A percentile compares a stretch with the other conserved stretches of the same genome.
These are phyloP conservation scores for Sphaerobolus stellatus DNA, from an alignment of 1,284 basidiomycete genomes.

Conservation along the genomic window DNA sequence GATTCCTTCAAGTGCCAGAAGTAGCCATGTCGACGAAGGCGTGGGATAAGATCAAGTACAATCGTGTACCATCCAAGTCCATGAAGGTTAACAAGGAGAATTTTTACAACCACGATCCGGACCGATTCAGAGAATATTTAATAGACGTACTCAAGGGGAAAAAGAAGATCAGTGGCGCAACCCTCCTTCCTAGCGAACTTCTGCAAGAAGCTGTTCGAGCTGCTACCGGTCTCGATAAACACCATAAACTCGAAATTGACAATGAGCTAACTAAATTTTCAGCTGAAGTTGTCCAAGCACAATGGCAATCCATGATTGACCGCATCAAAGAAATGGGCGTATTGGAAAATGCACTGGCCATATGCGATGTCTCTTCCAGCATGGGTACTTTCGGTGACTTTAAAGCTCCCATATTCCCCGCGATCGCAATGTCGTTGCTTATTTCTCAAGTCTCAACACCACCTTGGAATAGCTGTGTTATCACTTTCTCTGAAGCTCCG, in stretches of 20 bases:
- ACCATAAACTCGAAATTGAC: conserved; percentile 34
- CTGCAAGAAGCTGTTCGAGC: conserved; percentile 40
- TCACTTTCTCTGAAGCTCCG: conserved; percentile 61
- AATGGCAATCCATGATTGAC: conserved; percentile 62
- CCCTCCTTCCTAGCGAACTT: conserved; percentile 59
- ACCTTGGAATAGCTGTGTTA: conserved; percentile 64
- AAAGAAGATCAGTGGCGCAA: conserved; percentile 57
- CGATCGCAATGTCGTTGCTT: conserved; percentile 63
- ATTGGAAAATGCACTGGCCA: conserved; percentile 59
- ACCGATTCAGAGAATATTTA: conserved; percentile 58
- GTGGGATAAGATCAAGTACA: conserved; percentile 57
- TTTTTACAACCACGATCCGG: conserved; percentile 58
- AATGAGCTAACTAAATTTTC: not conserved
- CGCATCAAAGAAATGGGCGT: conserved; percentile 51
- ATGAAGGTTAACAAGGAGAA: conserved; percentile 55
- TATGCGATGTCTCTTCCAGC: conserved; percentile 73
- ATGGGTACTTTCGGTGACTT: conserved; percentile 47
- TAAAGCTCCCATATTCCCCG: conserved; percentile 52
- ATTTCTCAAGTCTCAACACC: conserved; percentile 58
- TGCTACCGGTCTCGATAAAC: conserved; percentile 16
- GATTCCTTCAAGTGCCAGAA: conserved; percentile 49
- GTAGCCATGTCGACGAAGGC: conserved; percentile 58
- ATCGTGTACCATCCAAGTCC: conserved; percentile 54
- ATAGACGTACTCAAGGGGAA: conserved; percentile 52
- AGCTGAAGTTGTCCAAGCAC: conserved; percentile 50